phyloP scores from a whole-genome alignment of 2,329 filamentous ascomycete genomes.

The Aspergillus melleus region DNA sequence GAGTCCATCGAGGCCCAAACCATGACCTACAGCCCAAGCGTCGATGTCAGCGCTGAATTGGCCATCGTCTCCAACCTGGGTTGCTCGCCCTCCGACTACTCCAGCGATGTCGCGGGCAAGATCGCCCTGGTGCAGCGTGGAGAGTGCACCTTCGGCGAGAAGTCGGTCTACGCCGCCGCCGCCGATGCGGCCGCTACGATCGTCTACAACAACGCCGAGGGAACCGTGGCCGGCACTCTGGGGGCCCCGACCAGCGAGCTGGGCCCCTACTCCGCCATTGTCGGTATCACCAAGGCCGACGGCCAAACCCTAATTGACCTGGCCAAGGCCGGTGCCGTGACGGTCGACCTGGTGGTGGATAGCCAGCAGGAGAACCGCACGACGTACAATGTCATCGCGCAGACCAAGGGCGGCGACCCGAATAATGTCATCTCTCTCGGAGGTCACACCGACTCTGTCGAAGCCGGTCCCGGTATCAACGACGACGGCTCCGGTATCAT shows the following conservation, averaged over 20 bases:
- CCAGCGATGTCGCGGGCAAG: conserved; percentile 56
- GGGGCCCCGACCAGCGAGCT: conserved; percentile 56
- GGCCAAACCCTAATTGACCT: conserved; percentile 58
- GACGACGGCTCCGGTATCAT: conserved; percentile 72
- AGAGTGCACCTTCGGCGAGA: conserved; percentile 68
- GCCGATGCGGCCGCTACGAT: conserved; percentile 71
- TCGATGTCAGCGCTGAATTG: conserved; percentile 38
- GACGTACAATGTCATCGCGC: conserved; percentile 61
- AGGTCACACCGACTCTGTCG: conserved; percentile 62
- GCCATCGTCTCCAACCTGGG: conserved; percentile 64
- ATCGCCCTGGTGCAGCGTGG: conserved; percentile 73
- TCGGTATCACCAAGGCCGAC: conserved; percentile 63
- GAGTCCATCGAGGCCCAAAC: conserved; percentile 51
- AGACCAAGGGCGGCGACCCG: conserved; percentile 59
- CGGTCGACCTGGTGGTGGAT: conserved; percentile 42
- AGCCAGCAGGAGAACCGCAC: conserved; percentile 48
- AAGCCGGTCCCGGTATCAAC: conserved; percentile 69
- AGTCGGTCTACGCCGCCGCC: conserved; percentile 66
- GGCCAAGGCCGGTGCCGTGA: conserved; percentile 47
- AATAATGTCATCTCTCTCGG: conserved; percentile 61
- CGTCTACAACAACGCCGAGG: conserved; percentile 71
- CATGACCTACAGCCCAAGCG: conserved; percentile 64
- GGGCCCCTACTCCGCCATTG: conserved; percentile 53
- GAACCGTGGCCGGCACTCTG: conserved; percentile 66
- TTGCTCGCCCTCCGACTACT: conserved; percentile 65